Conservation (phyloP, 345 rosid genomes). For the Corymbia maculata region DNA sequence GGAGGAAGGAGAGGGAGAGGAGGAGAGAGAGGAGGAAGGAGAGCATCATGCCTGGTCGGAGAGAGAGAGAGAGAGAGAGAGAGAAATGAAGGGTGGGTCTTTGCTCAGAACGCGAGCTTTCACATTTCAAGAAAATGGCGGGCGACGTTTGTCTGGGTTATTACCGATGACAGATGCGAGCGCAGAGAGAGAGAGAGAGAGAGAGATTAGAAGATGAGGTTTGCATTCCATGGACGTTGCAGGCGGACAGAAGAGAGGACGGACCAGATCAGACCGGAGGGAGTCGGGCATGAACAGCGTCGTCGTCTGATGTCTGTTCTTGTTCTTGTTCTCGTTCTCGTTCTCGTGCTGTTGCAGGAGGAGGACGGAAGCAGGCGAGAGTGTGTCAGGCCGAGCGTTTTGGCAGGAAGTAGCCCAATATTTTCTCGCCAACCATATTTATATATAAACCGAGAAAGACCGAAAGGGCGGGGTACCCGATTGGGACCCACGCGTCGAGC, state of each 20-base stretch:
- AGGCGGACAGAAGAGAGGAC: background rate
- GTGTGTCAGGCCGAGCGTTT: background rate
- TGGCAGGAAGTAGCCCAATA: background rate
- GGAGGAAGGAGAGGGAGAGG: conserved; percentile 14
- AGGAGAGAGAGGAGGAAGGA: background rate
- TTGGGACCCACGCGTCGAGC: background rate
- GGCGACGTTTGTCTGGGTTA: background rate
- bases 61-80: background rate
- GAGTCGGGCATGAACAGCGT: background rate
- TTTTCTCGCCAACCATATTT: too few species aligned
- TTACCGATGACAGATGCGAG: too few species aligned
- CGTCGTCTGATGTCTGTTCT: background rate
- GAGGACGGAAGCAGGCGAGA: background rate
- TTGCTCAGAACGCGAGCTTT: background rate
- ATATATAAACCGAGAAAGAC: background rate
- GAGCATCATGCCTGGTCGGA: background rate
- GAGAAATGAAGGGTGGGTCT: background rate
- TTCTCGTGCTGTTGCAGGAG: background rate
- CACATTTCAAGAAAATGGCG: background rate
- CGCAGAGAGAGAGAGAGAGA: background rate
- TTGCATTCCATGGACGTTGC: background rate
- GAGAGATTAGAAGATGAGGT: background rate
- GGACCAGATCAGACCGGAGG: background rate
- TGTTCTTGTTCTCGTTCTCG: background rate
- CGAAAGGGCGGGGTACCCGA: background rate